Evolutionary conservation across 768 basidiomycete species (phyloP).

Genomic region (Russula griseocarnosa): DNA sequence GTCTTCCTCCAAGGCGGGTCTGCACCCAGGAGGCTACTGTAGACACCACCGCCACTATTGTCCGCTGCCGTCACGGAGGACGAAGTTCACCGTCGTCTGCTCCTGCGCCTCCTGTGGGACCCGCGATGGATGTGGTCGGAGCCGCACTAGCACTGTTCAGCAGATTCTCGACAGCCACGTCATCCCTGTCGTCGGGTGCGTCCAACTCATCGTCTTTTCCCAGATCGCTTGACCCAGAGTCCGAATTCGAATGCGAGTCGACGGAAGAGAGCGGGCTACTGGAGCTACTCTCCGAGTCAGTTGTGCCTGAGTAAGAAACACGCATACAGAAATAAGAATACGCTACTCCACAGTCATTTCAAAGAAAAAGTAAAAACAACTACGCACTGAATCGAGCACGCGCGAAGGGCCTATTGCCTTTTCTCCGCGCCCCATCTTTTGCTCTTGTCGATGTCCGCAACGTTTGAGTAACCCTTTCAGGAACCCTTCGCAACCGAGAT

Average conservation of each 20-base stretch:
- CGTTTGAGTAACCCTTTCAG: neutral
- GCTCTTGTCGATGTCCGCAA: neutral
- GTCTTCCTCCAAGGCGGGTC: slow-evolving; percentile 7
- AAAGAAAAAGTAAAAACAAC: neutral
- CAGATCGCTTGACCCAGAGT: neutral
- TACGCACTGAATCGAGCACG: slow-evolving; percentile 4
- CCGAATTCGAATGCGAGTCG: neutral
- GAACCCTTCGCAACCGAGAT: neutral
- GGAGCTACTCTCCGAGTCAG: slow-evolving; percentile 1
- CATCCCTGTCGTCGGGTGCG: slow-evolving; percentile 18
- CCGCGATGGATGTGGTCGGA: neutral
- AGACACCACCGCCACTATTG: neutral
- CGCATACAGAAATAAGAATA: neutral
- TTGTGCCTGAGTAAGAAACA: neutral
- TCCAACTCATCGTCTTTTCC: neutral
- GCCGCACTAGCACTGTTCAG: slow-evolving; percentile 1
- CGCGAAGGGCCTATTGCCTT: neutral
- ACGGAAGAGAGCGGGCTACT: slow-evolving; percentile 21
- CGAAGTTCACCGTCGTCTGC: slow-evolving; percentile 10
- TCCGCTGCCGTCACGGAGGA: slow-evolving; percentile 13
- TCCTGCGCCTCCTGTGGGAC: neutral
- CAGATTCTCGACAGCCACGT: slow-evolving; percentile 25
- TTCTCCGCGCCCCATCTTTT: neutral
- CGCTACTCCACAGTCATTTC: neutral
- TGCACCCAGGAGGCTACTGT: neutral